Evolutionary conservation across 2,329 filamentous ascomycete genomes (phyloP), one percentile per base, ranked within the genome.

Genomic region (Drechmeria coniospora): DNA sequence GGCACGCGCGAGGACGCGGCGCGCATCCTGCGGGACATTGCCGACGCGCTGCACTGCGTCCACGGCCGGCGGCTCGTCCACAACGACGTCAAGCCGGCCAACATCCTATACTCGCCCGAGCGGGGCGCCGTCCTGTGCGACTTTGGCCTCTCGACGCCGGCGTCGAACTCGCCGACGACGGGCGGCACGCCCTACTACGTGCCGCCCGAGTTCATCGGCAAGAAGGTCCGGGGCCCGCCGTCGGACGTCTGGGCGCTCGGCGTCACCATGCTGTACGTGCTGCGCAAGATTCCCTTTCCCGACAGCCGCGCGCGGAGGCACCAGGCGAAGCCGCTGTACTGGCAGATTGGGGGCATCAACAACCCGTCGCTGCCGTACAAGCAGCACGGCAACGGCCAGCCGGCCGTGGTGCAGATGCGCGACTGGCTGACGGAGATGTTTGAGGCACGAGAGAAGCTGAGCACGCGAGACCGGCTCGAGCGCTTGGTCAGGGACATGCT

Each of bases 171-270:
- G 4, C 55, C 59, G 9, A 61, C 56, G 3, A 57, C 57, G 7
- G 68, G 68, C 15, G 68, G 68, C 27, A 74, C 68, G 10, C 68
- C 68, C 9, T 73, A 69, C 47, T 74, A 74, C 41, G 58, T 74
- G 13, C 67, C 68, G 1, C 68, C 68, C 14, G 68, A 74, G 44
- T 74, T 69, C 42, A 68, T 73, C 33, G 63, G 61, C 9, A 50
- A 56, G 28, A 66, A 63, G 43, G 51, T 58, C 25, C 65, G 68
- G 18, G 68, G 68, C 4, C 46, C 61, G 4, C 51, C 65, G 2
- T 68, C 66, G 17, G 68, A 73, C 36, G 65, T 71, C 7, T 73
- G 68, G 67, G 68, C 66, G 0, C 49, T 73, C 17, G 68, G 68
- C 25, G 55, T 73, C 27, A 70, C 66, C 17, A 71, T 73, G 67